Conservation (phyloP, 768 basidiomycete species). For the Tulasnella sp. region DNA sequence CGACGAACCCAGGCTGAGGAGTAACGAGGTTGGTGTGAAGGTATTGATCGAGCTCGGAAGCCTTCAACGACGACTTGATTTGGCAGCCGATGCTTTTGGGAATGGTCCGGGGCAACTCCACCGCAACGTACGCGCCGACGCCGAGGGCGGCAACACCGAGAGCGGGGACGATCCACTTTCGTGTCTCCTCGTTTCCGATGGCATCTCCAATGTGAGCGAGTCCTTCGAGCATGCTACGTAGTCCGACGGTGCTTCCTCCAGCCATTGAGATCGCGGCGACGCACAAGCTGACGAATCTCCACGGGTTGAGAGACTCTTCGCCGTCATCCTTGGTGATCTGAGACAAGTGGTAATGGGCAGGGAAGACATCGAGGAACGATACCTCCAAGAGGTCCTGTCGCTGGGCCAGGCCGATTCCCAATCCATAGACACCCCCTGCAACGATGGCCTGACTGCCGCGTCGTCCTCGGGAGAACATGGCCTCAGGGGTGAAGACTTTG, state of each 20-base stretch:
- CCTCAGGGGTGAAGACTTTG: conserved; percentile 87
- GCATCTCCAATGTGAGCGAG: conserved; percentile 64
- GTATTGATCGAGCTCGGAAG: conserved; percentile 33
- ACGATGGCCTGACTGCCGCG: conserved; percentile 37
- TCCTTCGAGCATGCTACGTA: conserved; percentile 67
- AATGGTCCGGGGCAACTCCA: conserved; percentile 80
- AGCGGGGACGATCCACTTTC: conserved; percentile 81
- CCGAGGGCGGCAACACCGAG: conserved; percentile 67
- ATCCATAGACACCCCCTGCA: conserved; percentile 65
- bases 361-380: conserved; percentile 73
- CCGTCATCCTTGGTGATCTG: conserved; percentile 29
- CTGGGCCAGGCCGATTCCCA: conserved; percentile 65
- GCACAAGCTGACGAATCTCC: conserved; percentile 63
- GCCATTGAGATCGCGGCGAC: conserved; percentile 84
- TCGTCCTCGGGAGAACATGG: conserved; percentile 66
- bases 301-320: conserved; percentile 44
- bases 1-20: conserved; percentile 43
- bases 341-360: conserved; percentile 63
- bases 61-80: conserved; percentile 52
- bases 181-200: conserved; percentile 55
- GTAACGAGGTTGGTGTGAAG: conserved; percentile 24
- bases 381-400: conserved; percentile 70
- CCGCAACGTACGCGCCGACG: conserved; percentile 63
- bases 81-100: conserved; percentile 84
- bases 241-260: conserved; percentile 69